phyloP scores from a whole-genome alignment of 2,329 filamentous ascomycete genomes.

The Talaromyces sp. region DNA sequence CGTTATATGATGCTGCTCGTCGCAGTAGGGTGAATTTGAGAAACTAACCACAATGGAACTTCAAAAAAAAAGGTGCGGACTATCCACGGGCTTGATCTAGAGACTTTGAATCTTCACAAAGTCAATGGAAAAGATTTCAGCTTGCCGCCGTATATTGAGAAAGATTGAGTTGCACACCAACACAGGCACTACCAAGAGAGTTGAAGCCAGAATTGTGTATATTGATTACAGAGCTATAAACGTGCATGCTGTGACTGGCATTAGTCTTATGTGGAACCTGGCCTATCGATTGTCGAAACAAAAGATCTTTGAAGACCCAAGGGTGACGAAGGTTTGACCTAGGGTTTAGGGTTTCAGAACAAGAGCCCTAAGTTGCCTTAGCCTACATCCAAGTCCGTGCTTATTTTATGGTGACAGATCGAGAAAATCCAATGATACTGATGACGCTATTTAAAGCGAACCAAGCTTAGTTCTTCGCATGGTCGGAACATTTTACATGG shows the following conservation, averaged over 20 bases:
- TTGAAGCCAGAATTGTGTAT: not conserved
- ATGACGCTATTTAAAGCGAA: not conserved
- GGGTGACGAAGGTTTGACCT: not conserved
- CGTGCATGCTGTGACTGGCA: not conserved
- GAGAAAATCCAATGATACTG: no score
- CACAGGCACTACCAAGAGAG: not conserved
- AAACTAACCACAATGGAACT: not conserved
- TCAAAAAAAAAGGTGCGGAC: conserved; percentile 24
- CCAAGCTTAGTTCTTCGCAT: not conserved
- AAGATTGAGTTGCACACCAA: not conserved
- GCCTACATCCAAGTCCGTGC: not conserved
- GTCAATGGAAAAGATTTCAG: conserved; percentile 15
- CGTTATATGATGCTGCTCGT: not conserved
- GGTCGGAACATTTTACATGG: not conserved
- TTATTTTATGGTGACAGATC: not conserved
- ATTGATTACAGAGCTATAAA: not conserved
- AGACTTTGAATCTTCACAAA: conserved; percentile 26
- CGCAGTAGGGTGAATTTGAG: not conserved
- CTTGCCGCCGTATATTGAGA: conserved; percentile 1
- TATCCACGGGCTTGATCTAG: conserved; percentile 26
- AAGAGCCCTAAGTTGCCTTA: not conserved
- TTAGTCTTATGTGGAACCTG: not conserved
- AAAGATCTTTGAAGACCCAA: not conserved
- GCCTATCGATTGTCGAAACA: not conserved
- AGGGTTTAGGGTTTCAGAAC: not conserved